Evolutionary conservation across 2,329 filamentous ascomycete species (phyloP).

Genomic region (Leptodontidium sp.): DNA sequence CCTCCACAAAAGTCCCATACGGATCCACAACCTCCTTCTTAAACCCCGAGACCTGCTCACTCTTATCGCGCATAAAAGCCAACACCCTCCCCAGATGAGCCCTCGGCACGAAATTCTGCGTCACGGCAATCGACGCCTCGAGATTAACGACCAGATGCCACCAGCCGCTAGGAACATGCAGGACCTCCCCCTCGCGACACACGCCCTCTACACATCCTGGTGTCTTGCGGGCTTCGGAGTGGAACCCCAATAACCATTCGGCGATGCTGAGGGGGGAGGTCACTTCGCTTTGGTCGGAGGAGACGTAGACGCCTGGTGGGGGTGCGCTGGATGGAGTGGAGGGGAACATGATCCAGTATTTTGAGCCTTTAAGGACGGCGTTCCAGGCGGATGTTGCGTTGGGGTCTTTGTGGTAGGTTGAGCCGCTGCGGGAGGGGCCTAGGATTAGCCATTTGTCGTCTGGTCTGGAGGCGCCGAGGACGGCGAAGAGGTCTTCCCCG

Average conservation of each 20-base stretch:
- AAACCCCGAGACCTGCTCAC: slow-evolving; percentile 90
- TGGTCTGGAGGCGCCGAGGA: slow-evolving; percentile 79
- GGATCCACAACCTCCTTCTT: slow-evolving; percentile 74
- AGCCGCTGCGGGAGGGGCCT: slow-evolving; percentile 85
- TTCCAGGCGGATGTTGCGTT: slow-evolving; percentile 89
- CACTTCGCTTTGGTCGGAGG: slow-evolving; percentile 88
- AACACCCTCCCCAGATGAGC: slow-evolving; percentile 77
- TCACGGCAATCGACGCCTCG: slow-evolving; percentile 84
- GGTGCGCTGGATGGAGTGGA: slow-evolving; percentile 58
- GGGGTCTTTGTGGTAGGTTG: slow-evolving; percentile 90
- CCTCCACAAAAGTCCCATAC: slow-evolving; percentile 76
- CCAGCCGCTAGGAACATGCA: slow-evolving; percentile 95
- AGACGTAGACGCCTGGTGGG: slow-evolving; percentile 91
- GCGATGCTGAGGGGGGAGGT: slow-evolving; percentile 93
- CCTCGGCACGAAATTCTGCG: slow-evolving; percentile 90
- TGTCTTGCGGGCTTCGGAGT: slow-evolving; percentile 78
- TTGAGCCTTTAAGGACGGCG: slow-evolving; percentile 85
- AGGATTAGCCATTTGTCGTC: slow-evolving; percentile 94
- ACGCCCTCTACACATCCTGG: slow-evolving; percentile 86
- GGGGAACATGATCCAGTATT: slow-evolving; percentile 99
- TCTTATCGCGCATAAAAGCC: slow-evolving; percentile 80
- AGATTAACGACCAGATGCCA: slow-evolving; percentile 96
- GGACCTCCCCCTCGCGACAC: slow-evolving; percentile 82
- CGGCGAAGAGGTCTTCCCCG: slow-evolving; percentile 83
- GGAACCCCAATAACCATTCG: slow-evolving; percentile 94